A percentile compares a stretch with the other conserved stretches of the same genome.
phyloP scores from a whole-genome alignment of 305 asterid genomes.

The Fraxinus greggii region DNA sequence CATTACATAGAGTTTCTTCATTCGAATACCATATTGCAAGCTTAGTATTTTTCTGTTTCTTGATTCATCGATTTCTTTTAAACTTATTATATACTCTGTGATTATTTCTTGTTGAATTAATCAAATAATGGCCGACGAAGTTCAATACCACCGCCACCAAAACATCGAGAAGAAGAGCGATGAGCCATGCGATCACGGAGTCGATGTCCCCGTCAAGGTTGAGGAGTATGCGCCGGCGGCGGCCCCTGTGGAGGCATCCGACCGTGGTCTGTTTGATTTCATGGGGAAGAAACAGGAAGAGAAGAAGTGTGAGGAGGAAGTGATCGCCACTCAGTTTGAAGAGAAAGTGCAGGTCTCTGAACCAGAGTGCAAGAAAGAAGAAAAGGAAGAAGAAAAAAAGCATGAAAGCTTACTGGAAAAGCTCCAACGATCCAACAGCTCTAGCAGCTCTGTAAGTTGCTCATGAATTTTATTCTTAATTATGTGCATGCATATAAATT shows the following conservation, averaged over 20 bases:
- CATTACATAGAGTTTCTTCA: not conserved
- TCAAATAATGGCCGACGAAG: slow-evolving; percentile 53
- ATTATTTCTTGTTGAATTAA: not conserved
- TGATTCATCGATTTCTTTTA: slow-evolving; percentile 4
- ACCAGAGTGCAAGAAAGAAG: slow-evolving; percentile 27
- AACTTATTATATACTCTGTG: not conserved
- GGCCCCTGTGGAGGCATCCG: slow-evolving; percentile 36
- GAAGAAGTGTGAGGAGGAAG: slow-evolving; percentile 41
- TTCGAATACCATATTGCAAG: not conserved
- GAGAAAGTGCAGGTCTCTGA: slow-evolving; percentile 57
- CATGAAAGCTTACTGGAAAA: slow-evolving; percentile 45
- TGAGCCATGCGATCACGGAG: slow-evolving; percentile 27
- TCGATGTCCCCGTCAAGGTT: slow-evolving; percentile 24
- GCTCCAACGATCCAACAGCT: slow-evolving; percentile 50
- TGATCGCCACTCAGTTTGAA: slow-evolving; percentile 40
- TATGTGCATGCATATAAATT: not conserved
- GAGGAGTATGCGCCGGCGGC: slow-evolving; percentile 34
- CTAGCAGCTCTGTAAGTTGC: slow-evolving; percentile 71
- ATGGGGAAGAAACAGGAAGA: slow-evolving; percentile 51
- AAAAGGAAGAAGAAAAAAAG: slow-evolving; percentile 32
- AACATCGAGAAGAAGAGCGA: slow-evolving; percentile 25
- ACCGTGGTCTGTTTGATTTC: slow-evolving; percentile 62
- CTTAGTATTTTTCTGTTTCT: not conserved
- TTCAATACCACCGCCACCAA: slow-evolving; percentile 29
- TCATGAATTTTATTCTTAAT: not conserved